These are phyloP conservation scores for Polygonum maritimum DNA, from an alignment of 148 eudicot genomes.

Conservation along the genomic window DNA sequence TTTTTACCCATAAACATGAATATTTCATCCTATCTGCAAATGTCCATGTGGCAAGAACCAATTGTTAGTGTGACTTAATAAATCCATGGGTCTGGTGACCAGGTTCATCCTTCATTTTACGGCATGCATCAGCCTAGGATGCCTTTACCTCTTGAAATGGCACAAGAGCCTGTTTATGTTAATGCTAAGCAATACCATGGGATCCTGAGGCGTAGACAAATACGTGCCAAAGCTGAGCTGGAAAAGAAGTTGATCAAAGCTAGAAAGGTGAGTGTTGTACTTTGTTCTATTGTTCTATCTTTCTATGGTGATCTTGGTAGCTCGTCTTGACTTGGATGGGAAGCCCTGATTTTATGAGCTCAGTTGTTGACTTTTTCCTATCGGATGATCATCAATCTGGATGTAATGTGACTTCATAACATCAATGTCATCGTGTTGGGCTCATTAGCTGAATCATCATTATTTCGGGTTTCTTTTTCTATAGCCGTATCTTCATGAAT, in stretches of 20 bases:
- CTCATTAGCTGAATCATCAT: not conserved
- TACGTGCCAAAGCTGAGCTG: conserved; percentile 96
- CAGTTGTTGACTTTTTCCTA: not conserved
- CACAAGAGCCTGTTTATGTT: conserved; percentile 88
- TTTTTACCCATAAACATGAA: not conserved
- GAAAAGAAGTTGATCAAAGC: conserved; percentile 76
- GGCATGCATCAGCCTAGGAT: conserved; percentile 76
- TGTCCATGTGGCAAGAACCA: not conserved
- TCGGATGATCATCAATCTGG: not conserved
- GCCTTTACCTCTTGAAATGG: conserved; percentile 84
- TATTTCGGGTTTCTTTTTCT: not conserved
- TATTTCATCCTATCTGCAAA: not conserved
- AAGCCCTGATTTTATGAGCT: not conserved
- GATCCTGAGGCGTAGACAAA: conserved; percentile 77
- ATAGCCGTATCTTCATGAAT: conserved; percentile 96
- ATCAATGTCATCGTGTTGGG: not conserved
- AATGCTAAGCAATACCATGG: conserved; percentile 95
- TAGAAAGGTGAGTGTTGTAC: conserved; percentile 47
- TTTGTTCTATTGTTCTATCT: not conserved
- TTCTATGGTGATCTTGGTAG: not conserved
- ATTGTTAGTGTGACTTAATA: not conserved
- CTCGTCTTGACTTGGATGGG: not conserved
- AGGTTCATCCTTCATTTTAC: conserved; percentile 61
- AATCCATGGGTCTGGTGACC: conserved; percentile 6
- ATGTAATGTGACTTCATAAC: not conserved